Evolutionary conservation across 192 early-diverging fungal genomes (phyloP).

Genomic region (Linnemannia hyalina): DNA sequence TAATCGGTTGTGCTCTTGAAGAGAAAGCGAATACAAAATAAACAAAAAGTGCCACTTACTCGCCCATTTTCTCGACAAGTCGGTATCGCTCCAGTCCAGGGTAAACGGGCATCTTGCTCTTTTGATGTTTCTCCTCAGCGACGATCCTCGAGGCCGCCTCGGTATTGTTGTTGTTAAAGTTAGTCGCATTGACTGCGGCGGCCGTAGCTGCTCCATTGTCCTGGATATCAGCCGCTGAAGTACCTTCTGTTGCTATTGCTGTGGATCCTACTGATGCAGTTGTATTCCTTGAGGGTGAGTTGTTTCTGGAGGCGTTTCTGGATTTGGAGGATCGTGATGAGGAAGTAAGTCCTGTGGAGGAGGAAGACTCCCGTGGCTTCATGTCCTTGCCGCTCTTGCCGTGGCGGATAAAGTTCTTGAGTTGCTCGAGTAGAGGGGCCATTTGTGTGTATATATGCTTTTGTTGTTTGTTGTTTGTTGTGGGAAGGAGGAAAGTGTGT

Average conservation of each 20-base stretch:
- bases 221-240: neutral
- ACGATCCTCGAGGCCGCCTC: slow-evolving; percentile 63
- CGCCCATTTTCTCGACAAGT: slow-evolving; percentile 77
- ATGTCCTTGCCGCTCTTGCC: slow-evolving; percentile 57
- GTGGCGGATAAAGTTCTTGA: slow-evolving; percentile 64
- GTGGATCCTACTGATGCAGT: neutral
- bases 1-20: neutral
- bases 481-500: neutral
- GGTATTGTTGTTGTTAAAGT: slow-evolving; percentile 43
- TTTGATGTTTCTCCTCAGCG: slow-evolving; percentile 64
- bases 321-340: slow-evolving; percentile 16
- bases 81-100: slow-evolving; percentile 70
- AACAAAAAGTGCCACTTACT: slow-evolving; percentile 62
- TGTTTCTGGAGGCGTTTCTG: slow-evolving; percentile 19
- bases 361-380: slow-evolving; percentile 41
- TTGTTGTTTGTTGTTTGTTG: neutral
- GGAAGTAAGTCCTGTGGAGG: slow-evolving; percentile 9
- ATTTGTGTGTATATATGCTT: neutral
- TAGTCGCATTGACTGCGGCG: slow-evolving; percentile 14
- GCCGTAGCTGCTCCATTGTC: neutral
- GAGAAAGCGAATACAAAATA: neutral
- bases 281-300: slow-evolving; percentile 32
- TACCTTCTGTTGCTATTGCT: slow-evolving; percentile 9
- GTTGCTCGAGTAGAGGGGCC: slow-evolving; percentile 59
- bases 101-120: slow-evolving; percentile 65